phyloP scores from a whole-genome alignment of 2,329 filamentous ascomycete species.

The Monilinia laxa region DNA sequence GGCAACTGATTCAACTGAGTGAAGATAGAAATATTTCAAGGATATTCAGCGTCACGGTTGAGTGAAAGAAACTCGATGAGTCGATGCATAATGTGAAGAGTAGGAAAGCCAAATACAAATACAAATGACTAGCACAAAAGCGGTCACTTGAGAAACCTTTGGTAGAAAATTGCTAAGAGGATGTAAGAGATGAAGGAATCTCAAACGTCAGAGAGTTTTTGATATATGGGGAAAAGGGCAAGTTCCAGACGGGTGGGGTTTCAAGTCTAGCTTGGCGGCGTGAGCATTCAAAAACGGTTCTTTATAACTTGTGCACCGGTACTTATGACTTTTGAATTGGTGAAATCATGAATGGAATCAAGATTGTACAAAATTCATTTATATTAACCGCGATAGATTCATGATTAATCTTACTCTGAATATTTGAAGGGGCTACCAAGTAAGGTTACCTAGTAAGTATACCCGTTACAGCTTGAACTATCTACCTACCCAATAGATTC shows the following conservation, averaged over 20 bases:
- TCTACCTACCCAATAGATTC: no score
- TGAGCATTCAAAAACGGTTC: neutral
- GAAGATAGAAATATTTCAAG: neutral
- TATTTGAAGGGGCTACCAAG: no score
- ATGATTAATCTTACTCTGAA: no score
- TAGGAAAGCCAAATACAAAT: neutral
- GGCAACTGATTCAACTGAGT: neutral
- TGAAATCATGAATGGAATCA: no score
- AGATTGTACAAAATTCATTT: no score
- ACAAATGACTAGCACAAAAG: neutral
- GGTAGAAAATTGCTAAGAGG: neutral
- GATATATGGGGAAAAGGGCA: slow-evolving; percentile 1
- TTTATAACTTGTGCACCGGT: no score
- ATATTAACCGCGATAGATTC: no score
- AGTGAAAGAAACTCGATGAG: slow-evolving; percentile 17
- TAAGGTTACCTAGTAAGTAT: no score
- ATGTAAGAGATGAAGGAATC: slow-evolving; percentile 18
- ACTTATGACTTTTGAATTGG: no score
- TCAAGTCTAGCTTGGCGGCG: slow-evolving; percentile 10
- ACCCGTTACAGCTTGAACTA: no score
- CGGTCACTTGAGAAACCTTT: neutral
- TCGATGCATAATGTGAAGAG: slow-evolving; percentile 17
- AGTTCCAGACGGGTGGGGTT: slow-evolving; percentile 16
- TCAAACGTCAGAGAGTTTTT: slow-evolving; percentile 10
- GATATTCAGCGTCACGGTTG: neutral